Percentiles rank a stretch among this genome's conserved stretches.
Evolutionary conservation across 768 basidiomycete genomes (phyloP).

Genomic region (Tricholoma flavovirens): DNA sequence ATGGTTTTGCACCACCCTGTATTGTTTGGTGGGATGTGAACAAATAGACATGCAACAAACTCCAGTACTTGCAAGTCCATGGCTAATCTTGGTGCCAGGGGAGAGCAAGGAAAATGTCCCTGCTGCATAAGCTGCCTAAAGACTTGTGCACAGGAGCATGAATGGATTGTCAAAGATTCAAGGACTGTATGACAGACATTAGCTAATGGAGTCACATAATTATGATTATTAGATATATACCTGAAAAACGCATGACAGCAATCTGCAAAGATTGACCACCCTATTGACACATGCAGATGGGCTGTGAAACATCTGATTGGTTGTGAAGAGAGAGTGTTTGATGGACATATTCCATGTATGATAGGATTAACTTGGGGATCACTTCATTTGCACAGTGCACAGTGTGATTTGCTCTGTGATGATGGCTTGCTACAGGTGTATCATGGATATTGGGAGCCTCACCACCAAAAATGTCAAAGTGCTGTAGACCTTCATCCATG

Average conservation of each 20-base stretch:
- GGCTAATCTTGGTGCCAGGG: conserved; percentile 23
- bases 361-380: background rate
- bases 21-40: conserved; percentile 21
- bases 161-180: conserved; percentile 3
- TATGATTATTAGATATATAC: background rate
- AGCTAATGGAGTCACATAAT: too few species aligned
- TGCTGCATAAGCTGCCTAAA: conserved; percentile 19
- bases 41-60: conserved; percentile 22
- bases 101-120: conserved; percentile 24
- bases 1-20: conserved; percentile 23
- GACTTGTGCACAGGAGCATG: conserved; percentile 11
- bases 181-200: background rate
- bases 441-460: background rate
- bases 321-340: background rate
- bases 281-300: background rate
- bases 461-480: background rate
- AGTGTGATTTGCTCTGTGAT: background rate
- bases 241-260: background rate
- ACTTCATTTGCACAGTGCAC: background rate
- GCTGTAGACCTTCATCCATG: background rate
- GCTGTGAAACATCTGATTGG: background rate
- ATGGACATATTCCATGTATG: background rate
- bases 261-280: background rate
- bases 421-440: background rate
- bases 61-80: conserved; percentile 25